These are phyloP conservation scores for Limnomonas spitsbergensis DNA, from an alignment of 139 green algal species.

Conservation along the genomic window DNA sequence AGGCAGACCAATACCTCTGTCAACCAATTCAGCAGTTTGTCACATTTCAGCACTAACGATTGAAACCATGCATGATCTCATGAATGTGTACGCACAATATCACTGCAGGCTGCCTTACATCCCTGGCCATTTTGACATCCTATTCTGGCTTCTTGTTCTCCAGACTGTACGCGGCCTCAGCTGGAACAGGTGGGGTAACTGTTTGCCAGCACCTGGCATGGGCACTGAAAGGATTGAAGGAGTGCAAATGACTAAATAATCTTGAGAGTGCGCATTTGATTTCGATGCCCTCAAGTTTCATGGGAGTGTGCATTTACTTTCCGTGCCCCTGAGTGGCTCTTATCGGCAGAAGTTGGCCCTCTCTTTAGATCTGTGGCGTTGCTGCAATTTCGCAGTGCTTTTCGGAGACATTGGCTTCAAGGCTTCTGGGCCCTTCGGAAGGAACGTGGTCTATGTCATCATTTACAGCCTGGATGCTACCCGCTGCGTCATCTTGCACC, in stretches of 20 bases:
- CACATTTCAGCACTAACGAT: background rate
- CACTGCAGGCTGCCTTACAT: slow-evolving; percentile 11
- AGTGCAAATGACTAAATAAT: background rate
- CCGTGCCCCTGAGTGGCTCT: too few relatives aligned
- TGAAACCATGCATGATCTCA: too few relatives aligned
- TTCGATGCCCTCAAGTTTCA: background rate
- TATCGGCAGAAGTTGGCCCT: too few relatives aligned
- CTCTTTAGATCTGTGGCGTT: too few relatives aligned
- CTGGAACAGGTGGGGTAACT: background rate
- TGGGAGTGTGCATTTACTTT: background rate
- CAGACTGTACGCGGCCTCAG: slow-evolving; percentile 1
- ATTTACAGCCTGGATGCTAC: slow-evolving; percentile 57
- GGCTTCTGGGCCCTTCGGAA: slow-evolving; percentile 27
- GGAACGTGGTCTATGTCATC: slow-evolving; percentile 36
- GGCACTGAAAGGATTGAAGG: background rate
- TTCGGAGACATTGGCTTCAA: slow-evolving; percentile 50
- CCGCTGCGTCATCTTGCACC: slow-evolving; percentile 59
- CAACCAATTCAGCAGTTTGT: too few relatives aligned
- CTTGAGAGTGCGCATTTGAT: background rate
- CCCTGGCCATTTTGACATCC: slow-evolving; percentile 8
- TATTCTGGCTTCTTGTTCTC: slow-evolving; percentile 28
- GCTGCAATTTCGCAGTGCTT: slow-evolving; percentile 38
- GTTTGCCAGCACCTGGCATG: background rate
- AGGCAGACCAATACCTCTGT: too few relatives aligned
- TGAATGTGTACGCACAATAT: too few relatives aligned